phyloP scores from a whole-genome alignment of 2,329 filamentous ascomycete genomes.

The Talaromyces sp. region DNA sequence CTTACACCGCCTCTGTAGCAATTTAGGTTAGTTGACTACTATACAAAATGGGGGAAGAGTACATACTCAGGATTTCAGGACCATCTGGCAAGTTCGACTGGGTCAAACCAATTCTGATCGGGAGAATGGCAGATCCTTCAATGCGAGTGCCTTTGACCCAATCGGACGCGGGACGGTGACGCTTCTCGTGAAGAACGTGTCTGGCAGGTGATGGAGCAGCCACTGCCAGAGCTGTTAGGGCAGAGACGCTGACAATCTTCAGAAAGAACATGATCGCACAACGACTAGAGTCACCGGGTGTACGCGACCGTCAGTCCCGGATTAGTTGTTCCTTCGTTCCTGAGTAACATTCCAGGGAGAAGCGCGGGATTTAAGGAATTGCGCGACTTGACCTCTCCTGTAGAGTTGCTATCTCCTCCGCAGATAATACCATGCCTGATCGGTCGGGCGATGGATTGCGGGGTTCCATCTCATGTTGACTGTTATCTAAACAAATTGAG shows the following conservation, averaged over 20 bases:
- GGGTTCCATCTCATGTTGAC: not conserved
- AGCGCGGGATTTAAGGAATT: not conserved
- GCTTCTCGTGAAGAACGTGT: constrained; percentile 46
- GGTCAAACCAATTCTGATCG: constrained; percentile 47
- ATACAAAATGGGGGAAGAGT: not conserved
- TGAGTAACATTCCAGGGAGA: not conserved
- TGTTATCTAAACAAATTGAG: not conserved
- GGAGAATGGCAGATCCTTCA: constrained; percentile 35
- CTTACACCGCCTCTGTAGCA: constrained; percentile 16
- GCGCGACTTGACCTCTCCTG: not conserved
- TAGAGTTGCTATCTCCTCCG: not conserved
- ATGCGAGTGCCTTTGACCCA: constrained; percentile 41
- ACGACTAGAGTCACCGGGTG: not conserved
- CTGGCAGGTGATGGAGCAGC: constrained; percentile 25
- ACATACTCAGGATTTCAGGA: constrained; percentile 37
- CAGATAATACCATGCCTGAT: not conserved
- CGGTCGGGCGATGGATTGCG: not conserved
- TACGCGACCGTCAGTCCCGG: not conserved
- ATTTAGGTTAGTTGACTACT: not conserved
- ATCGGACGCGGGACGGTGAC: constrained; percentile 28
- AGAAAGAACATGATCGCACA: constrained; percentile 15
- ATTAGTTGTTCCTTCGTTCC: not conserved
- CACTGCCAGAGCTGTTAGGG: constrained; percentile 23
- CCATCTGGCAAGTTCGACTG: constrained; percentile 46
- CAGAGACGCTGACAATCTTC: constrained; percentile 17